phyloP scores from a whole-genome alignment of 768 basidiomycete genomes.

The Mycena epipterygia region DNA sequence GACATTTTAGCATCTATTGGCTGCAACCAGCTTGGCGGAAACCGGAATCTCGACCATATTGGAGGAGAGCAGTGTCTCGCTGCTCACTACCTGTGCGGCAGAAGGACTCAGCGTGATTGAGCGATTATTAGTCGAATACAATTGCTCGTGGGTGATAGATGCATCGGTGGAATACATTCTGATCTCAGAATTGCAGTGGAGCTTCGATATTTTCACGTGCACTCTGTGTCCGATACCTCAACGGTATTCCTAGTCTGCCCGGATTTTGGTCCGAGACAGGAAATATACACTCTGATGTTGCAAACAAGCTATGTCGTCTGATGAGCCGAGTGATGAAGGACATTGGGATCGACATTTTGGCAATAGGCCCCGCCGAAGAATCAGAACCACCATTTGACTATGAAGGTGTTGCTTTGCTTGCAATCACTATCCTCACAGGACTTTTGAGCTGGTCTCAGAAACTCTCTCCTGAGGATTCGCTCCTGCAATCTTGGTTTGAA shows the following conservation, averaged over 20 bases:
- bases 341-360: neutral
- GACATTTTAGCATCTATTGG: neutral
- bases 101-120: neutral
- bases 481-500: neutral
- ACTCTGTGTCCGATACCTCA: neutral
- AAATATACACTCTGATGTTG: neutral
- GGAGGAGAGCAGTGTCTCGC: neutral
- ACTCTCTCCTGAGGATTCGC: neutral
- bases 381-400: neutral
- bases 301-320: neutral
- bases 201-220: neutral
- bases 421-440: neutral
- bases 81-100: neutral
- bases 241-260: neutral
- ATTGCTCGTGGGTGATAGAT: neutral
- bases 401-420: neutral
- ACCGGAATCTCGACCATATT: neutral
- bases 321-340: neutral
- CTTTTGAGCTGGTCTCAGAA: neutral
- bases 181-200: neutral
- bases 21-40: neutral
- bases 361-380: neutral
- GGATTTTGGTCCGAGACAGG: neutral
- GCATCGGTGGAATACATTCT: neutral
- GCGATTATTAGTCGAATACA: neutral